Evolutionary conservation across 2,329 filamentous ascomycete genomes (phyloP), one percentile per base, ranked within the genome.

Genomic region (Verticillium zaregamsianum): DNA sequence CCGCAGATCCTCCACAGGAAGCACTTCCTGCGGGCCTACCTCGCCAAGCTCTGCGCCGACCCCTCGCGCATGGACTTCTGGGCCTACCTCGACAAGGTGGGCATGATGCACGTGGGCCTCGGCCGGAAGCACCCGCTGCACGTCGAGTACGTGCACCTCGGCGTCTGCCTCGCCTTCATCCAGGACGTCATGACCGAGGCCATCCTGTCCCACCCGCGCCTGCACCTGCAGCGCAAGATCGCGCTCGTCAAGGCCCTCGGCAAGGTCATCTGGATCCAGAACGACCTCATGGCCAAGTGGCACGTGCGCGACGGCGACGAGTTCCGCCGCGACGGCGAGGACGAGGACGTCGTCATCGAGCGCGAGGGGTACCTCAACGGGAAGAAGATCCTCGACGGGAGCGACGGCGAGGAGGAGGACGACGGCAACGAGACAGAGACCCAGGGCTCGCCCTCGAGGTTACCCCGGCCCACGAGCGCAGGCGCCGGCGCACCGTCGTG

Each of bases 211-310:
- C 84, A 92, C 69, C 90, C 90, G 1, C 83, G 84, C 3, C 79
- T 95, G 40, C 80, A 83, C 40, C 80, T 91, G 68, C 79, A 82
- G 62, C 84, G 84, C 74, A 93, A 93, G 77, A 87, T 90, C 20
- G 88, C 85, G 25, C 82, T 94, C 5, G 82, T 93, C 56, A 90
- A 89, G 71, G 91, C 91, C 1, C 79, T 94, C 25, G 86, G 86
- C 65, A 94, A 95, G 73, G 87, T 94, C 31, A 88, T 94, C 66
- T 94, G 91, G 90, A 93, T 94, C 67, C 91, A 94, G 75, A 94
- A 94, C 71, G 91, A 94, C 73, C 80, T 94, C 33, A 91, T 94
- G 73, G 89, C 90, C n/a, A 90, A 90, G 73, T 93, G 90, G 88
- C 90, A 92, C 68, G 85, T 91, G 39, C 80, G 83, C 37, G 88